phyloP scores from a whole-genome alignment of 2,329 filamentous ascomycete genomes.

The Alternaria arbusti region DNA sequence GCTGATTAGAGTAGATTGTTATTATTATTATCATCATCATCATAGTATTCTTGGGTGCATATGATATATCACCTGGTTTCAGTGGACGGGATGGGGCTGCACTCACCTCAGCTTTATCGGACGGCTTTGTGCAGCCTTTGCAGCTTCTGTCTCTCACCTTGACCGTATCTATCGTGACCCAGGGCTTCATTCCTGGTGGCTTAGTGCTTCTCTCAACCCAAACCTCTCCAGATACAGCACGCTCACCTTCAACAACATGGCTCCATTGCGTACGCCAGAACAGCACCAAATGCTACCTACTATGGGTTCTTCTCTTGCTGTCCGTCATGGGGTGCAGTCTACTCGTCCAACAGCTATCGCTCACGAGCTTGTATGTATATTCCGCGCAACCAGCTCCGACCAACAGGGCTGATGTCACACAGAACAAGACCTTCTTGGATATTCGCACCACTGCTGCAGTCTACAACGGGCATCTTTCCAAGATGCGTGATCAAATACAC shows the following conservation, averaged over 20 bases:
- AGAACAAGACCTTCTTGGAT: background rate
- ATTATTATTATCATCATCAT: too few relatives aligned
- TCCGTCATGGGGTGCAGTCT: background rate
- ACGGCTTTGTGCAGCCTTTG: too few relatives aligned
- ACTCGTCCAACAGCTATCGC: background rate
- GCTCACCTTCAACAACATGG: background rate
- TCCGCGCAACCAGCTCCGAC: fast-evolving
- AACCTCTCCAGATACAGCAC: too few relatives aligned
- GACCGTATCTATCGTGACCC: too few relatives aligned
- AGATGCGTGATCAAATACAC: background rate
- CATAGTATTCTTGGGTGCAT: too few relatives aligned
- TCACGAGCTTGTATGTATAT: background rate
- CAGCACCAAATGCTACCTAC: fast-evolving
- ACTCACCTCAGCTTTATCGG: too few relatives aligned
- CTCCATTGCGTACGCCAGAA: background rate
- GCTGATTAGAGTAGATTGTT: too few relatives aligned
- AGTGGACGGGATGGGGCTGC: too few relatives aligned
- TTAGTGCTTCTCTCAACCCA: too few relatives aligned
- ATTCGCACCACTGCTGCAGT: background rate
- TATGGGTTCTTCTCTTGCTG: background rate
- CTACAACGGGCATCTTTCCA: background rate
- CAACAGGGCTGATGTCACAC: fast-evolving
- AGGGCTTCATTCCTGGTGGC: too few relatives aligned
- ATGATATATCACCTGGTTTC: too few relatives aligned
- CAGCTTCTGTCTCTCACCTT: too few relatives aligned